phyloP scores from a whole-genome alignment of 441 rosid species.

The Omphalea diandra region DNA sequence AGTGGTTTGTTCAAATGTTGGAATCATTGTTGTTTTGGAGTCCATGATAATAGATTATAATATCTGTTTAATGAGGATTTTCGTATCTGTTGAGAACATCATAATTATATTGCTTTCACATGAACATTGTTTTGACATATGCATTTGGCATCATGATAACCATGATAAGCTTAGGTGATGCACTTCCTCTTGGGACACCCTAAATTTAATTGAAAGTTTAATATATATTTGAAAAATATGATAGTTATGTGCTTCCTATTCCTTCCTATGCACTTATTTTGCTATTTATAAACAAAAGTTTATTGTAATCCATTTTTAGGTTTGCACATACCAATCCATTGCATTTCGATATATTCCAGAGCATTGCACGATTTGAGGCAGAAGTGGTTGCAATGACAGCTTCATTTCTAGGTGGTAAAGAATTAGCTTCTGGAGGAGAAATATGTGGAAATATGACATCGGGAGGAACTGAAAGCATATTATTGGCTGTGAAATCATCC shows the following conservation, averaged over 20 bases:
- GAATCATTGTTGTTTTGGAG: background rate
- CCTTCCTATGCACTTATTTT: background rate
- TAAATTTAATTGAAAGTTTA: background rate
- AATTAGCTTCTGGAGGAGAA: slow-evolving; percentile 73
- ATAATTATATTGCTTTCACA: background rate
- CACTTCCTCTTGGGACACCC: background rate
- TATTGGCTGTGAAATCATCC: slow-evolving; percentile 88
- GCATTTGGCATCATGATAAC: background rate
- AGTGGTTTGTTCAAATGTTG: background rate
- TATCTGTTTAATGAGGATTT: slow-evolving; percentile 1
- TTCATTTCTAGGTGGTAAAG: slow-evolving; percentile 74
- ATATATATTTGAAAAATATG: background rate
- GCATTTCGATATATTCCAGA: slow-evolving; percentile 85
- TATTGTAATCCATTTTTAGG: slow-evolving; percentile 48
- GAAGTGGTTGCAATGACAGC: slow-evolving; percentile 98
- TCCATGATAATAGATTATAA: background rate
- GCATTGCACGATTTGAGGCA: slow-evolving; percentile 83
- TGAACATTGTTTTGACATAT: background rate
- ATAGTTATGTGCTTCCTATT: background rate
- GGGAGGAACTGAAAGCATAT: slow-evolving; percentile 95
- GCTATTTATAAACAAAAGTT: background rate
- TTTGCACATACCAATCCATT: slow-evolving; percentile 97
- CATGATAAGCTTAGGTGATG: background rate
- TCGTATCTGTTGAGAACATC: too few species aligned
- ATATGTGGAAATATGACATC: slow-evolving; percentile 99